Percentiles rank a stretch among this genome's conserved stretches.
These are phyloP conservation scores for Trichosporon asahii DNA, from an alignment of 1,284 basidiomycete genomes.

Conservation along the genomic window DNA sequence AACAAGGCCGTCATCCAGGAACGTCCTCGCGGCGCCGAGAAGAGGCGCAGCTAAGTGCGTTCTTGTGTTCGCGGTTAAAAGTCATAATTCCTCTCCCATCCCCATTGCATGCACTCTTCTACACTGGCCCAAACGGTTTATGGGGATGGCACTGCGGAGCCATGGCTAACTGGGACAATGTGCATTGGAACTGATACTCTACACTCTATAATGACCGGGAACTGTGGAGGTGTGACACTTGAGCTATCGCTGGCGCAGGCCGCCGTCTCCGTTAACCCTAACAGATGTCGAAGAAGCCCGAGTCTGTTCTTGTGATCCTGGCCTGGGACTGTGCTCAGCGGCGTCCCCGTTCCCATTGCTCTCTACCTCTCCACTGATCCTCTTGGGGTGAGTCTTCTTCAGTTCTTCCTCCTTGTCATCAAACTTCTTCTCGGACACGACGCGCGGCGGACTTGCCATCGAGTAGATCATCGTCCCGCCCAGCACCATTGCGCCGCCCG, in stretches of 20 bases:
- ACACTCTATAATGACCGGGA: background rate
- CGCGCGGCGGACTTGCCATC: conserved; percentile 19
- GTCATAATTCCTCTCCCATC: background rate
- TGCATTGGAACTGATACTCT: conserved; percentile 1
- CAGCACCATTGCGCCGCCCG: conserved; percentile 49
- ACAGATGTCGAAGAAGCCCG: background rate
- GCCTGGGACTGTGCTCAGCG: background rate
- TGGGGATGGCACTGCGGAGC: too few species aligned
- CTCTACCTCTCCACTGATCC: background rate
- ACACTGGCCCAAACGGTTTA: conserved; percentile 7
- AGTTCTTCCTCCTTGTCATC: background rate
- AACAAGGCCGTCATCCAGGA: conserved; percentile 93
- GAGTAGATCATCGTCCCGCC: conserved; percentile 36
- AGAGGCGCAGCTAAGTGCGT: conserved; percentile 8
- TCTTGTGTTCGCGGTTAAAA: background rate
- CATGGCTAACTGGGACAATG: too few species aligned
- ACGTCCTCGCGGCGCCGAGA: conserved; percentile 64
- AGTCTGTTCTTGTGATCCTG: background rate
- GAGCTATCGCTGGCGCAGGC: conserved; percentile 11
- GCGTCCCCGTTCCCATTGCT: background rate
- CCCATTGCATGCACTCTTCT: conserved; percentile 27
- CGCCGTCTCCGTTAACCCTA: background rate
- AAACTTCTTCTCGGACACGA: conserved; percentile 4
- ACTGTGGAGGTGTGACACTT: background rate
- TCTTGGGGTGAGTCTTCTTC: background rate